Evolutionary conservation across 2,329 filamentous ascomycete species (phyloP), one percentile per base, ranked within the genome.

Genomic region (Nothophoma quercina): DNA sequence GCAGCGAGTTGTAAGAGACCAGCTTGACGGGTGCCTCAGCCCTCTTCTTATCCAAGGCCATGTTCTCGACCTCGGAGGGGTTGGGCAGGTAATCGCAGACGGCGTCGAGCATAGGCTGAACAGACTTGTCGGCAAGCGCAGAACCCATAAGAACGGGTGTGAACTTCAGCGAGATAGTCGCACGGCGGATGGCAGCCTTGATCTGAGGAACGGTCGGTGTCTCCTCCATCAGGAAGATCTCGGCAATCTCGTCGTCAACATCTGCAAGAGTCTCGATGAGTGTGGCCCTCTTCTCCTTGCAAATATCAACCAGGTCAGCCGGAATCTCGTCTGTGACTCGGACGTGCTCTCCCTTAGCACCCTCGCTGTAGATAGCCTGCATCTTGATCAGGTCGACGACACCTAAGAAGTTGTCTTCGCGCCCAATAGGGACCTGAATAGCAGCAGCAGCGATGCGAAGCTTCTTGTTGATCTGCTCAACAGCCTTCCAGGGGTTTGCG

Each of bases 401-500:
- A 60, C 95, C 95, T 74, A 91, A 83, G 73, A 97, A 97, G 59
- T 89, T 87, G 72, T 97, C 92, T 76, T 99, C 95, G 21, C 86
- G 81, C 53, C 95, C 95, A 64, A 99, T 97, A 8, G 95, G 95
- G 19, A 99, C 87, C 77, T 99, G 95, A 34, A 99, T 84, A 15
- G 95, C 95, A 10, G 95, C 95, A 26, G 95, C 95, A 25, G 90
- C 88, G 45, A 98, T 88, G 78, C 93, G 93, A 58, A 99, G 85
- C 79, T 99, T 99, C 68, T 88, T 85, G 79, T 96, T 97, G 82
- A 99, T 98, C 78, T 97, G 93, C 32, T 99, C 93, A 51, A 99
- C 87, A 7, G 92, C 93, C 78, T 96, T 97, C 86, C 93, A 99
- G 7, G 95, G 95, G 73, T 99, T 98, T 60, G 95, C 91, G 55